Evolutionary conservation across 768 basidiomycete species (phyloP), one percentile per base, ranked within the genome.

Genomic region (Nevesoporus exiguus): DNA sequence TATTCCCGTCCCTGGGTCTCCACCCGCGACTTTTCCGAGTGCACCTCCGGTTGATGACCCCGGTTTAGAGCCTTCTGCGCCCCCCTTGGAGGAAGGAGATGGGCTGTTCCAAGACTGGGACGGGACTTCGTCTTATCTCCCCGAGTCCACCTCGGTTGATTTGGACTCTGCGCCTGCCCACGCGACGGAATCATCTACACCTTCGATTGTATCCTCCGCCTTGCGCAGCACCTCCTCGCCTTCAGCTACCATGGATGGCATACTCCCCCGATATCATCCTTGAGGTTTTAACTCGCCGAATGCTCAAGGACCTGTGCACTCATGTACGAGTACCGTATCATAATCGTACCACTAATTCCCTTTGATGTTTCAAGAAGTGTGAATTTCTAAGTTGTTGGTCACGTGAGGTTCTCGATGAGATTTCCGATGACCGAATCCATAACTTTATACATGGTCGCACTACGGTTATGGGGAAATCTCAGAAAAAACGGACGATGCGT

Each of bases 401-500:
- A 61, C 56, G 60, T 62, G 60, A 44, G 33, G 22, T 22, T 11
- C n/a, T 13, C 24, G 10, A 7, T 7, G 40, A n/a, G n/a, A n/a
- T n/a, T n/a, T n/a, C n/a, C n/a, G n/a, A n/a, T n/a, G n/a, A n/a
- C n/a, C n/a, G n/a, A n/a, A n/a, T n/a, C n/a, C n/a, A n/a, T n/a
- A n/a, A n/a, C n/a, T n/a, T n/a, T n/a, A n/a, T n/a, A n/a, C n/a
- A n/a, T n/a, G n/a, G n/a, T n/a, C n/a, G n/a, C 21, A 11, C 43
- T 33, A 21, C 52, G 3, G 27, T 5, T 53, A 98, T 98, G 94
- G 94, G 93, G 62, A 97, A 96, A 72, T 84, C 90, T 37, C 93
- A 95, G 67, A 96, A 95, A 74, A 92, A 93, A 67, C 80, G 82
- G 53, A 66, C 80, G 9, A 85, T 85, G 86, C 84, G 90, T 41